Evolutionary conservation across 495 filamentous ascomycete species (phyloP), one percentile per base, ranked within the genome.

Genomic region (Amphirosellinia nigrospora): DNA sequence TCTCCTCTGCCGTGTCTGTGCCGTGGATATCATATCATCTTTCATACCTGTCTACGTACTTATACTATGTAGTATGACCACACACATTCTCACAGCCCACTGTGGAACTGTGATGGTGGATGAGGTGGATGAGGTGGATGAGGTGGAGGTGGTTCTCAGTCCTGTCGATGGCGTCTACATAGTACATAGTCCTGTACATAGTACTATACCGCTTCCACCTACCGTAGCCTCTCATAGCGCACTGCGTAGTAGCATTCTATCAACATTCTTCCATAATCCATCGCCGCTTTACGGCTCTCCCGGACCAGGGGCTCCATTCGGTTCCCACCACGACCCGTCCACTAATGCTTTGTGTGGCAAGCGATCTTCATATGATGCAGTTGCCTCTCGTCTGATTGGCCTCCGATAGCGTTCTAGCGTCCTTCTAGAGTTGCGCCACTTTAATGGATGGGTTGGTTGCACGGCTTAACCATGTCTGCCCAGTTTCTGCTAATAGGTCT

Each of bases 401-500:
- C 36, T 34, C 34, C 41, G 32, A 55, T 39, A 45, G 59, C 60
- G 64, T 80, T 80, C 78, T 80, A 80, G 76, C 73, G 78, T 67
- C 72, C 64, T 80, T 80, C 78, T 80, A 80, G 78, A 74, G 76
- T 78, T 56, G 71, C 73, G 78, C 78, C 76, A 74, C 73, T 67
- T 77, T 60, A 36, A 43, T 69, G 69, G 69, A 59, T 48, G 3
- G 38, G 36, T 32, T 71, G 39, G 67, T 68, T 65, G 71, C 59
- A 50, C 55, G 39, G 32, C 45, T 62, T 30, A 10, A 38, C 53
- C 53, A 41, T 65, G 48, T 21, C 64, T 63, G 64, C 45, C 66
- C 66, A 62, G 64, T 66, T 59, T 60, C 60, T 69, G 62, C 50
- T n/a, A n/a, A n/a, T n/a, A n/a, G n/a, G n/a, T n/a, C n/a, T n/a